Evolutionary conservation across 148 eudicot species (phyloP).

Genomic region (Arctostaphylos glauca): DNA sequence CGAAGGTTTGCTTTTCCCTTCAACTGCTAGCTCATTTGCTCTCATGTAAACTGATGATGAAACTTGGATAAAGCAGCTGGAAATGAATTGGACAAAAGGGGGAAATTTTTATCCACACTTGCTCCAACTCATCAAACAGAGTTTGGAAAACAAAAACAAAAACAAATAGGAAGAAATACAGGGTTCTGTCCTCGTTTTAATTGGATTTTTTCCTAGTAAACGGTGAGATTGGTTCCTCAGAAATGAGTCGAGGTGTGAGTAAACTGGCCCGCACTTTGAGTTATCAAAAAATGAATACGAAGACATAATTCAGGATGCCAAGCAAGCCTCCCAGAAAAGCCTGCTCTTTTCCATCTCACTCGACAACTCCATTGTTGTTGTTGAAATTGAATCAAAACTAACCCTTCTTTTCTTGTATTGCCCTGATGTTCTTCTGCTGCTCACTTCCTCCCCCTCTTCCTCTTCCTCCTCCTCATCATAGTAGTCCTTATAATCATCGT

Average conservation of each 20-base stretch:
- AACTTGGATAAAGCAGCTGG: neutral
- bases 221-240: too few relatives aligned
- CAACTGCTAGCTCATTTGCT: neutral
- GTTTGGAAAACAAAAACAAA: too few relatives aligned
- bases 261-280: too few relatives aligned
- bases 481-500: constrained; percentile 10
- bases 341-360: constrained; percentile 53
- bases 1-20: neutral
- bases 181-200: too few relatives aligned
- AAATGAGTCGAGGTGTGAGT: too few relatives aligned
- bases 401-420: constrained; percentile 35
- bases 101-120: neutral
- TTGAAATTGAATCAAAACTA: constrained; percentile 26
- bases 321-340: constrained; percentile 87
- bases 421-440: constrained; percentile 4
- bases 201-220: too few relatives aligned
- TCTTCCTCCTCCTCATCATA: constrained; percentile 12
- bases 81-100: neutral
- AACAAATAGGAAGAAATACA: too few relatives aligned
- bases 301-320: constrained; percentile 45
- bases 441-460: constrained; percentile 16
- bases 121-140: too few relatives aligned
- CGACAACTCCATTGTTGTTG: constrained; percentile 29
- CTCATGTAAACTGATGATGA: neutral
- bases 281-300: neutral